A percentile compares a stretch with the other conserved stretches of the same genome.
These are phyloP conservation scores for Vitis rotundifolia DNA, from an alignment of 164 flowering plant genomes.

Conservation along the genomic window DNA sequence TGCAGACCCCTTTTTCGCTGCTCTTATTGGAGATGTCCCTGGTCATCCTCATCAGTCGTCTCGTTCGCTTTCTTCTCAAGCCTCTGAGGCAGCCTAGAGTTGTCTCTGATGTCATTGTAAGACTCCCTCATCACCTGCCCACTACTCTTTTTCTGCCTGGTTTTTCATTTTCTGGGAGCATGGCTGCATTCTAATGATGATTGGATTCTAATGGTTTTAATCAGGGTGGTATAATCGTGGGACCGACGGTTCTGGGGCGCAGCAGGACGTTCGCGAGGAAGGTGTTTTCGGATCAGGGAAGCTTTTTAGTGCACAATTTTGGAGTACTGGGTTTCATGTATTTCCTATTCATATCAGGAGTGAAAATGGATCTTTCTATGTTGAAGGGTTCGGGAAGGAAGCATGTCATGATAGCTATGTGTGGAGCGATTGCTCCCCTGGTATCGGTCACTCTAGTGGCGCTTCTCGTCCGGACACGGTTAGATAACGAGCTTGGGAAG, in stretches of 20 bases:
- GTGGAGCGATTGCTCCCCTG: constrained; percentile 28
- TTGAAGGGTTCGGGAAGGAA: constrained; percentile 34
- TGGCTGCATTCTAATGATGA: too few species aligned
- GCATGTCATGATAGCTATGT: constrained; percentile 25
- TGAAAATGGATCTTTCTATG: constrained; percentile 44
- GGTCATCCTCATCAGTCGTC: constrained; percentile 28
- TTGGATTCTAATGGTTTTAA: too few species aligned
- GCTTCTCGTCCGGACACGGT: background rate
- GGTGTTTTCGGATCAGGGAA: constrained; percentile 34
- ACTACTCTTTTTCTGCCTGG: too few species aligned
- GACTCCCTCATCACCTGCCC: constrained; percentile 2
- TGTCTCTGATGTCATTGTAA: constrained; percentile 41
- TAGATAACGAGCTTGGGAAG: constrained; percentile 21
- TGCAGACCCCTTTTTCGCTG: constrained; percentile 29
- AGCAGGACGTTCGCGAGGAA: constrained; percentile 21
- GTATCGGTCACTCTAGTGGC: background rate
- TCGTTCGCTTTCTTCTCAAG: constrained; percentile 43
- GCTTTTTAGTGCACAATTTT: constrained; percentile 29
- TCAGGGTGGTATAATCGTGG: constrained; percentile 65
- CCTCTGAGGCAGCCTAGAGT: constrained; percentile 53
- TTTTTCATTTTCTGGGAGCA: background rate
- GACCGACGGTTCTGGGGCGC: constrained; percentile 53
- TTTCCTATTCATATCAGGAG: constrained; percentile 51
- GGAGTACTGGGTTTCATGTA: constrained; percentile 48
- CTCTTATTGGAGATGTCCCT: constrained; percentile 31